Base-by-base conservation (phyloP, 495 filamentous ascomycete species). In the Tuber melanosporum region DNA sequence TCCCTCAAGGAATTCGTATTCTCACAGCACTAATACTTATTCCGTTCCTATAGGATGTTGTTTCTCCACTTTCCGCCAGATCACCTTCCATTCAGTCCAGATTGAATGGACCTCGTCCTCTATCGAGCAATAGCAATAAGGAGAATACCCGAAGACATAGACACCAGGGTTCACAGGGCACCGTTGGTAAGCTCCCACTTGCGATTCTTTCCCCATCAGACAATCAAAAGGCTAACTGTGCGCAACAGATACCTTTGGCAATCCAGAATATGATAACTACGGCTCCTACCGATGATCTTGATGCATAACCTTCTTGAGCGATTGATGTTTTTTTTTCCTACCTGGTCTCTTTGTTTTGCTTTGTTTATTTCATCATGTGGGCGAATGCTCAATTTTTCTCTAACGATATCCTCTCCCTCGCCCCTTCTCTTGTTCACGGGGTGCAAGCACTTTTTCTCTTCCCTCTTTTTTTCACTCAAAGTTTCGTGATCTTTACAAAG, bases 91-190 rank as follows among this genome's bases (percentile, higher is more conserved):
- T 77, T 15, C 82, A 79, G 66, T 81, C 79, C 57, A 76, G 79
- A 44, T 70, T 83, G 41, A 83, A 76, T n/a, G 82, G 82, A 41
- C 82, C 82, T 66, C 74, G 82, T n/a, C 82, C 82, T 36, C 70
- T 83, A 62, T 81, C 79, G 36, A 80, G 79, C 71, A 78, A 82
- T 74, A 83, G 82, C 49, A 83, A 83, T 70, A 83, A 83, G 75
- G 82, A 83, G 69, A 83, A 81, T 32, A 76, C 76, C 52, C 75
- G 81, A 73, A 79, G 79, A 39, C 75, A 80, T 43, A 80, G 81
- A 32, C 81, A 83, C 14, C 76, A 80, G 32, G 73, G 71, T 39
- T 80, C 81, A 22, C 81, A 82, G 75, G 75, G 74, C 69, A 80
- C 81, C 62, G 49, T 77, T 80, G 80, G 81, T 83, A 79, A 75